Conservation (phyloP, 805 yeast species). For the Teunomyces pallodes region DNA sequence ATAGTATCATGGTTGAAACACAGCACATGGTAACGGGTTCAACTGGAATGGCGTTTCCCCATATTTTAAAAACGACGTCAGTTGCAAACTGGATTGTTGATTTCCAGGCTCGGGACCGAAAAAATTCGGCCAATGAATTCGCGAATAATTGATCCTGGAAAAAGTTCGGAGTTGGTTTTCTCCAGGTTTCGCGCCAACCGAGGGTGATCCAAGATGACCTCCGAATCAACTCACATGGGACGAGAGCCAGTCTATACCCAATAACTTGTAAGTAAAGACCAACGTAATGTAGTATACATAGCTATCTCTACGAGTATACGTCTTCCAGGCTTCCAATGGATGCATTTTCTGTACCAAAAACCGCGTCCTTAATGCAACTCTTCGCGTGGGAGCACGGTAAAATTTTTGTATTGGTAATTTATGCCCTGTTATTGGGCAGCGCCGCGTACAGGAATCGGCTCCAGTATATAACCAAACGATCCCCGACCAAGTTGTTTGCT, state of each 20-base stretch:
- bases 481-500: slow-evolving; percentile 5
- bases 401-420: slow-evolving; percentile 3
- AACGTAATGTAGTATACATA: not conserved
- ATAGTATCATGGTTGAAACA: too few species aligned
- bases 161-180: slow-evolving; percentile 18
- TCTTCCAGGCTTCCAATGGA: not conserved
- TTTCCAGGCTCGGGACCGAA: slow-evolving; percentile 23
- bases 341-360: not conserved
- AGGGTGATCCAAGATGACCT: slow-evolving; percentile 4
- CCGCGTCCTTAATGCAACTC: not conserved
- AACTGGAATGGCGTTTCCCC: not conserved
- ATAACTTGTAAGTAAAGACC: not conserved
- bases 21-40: not conserved
- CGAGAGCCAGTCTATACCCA: too few species aligned
- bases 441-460: not conserved
- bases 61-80: not conserved
- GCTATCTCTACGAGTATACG: not conserved
- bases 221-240: not conserved
- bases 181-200: slow-evolving; percentile 7
- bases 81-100: not conserved
- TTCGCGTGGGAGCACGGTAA: not conserved
- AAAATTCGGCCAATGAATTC: slow-evolving; percentile 15
- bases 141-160: slow-evolving; percentile 11
- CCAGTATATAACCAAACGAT: slow-evolving; percentile 5
- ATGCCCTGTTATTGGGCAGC: slow-evolving; percentile 1